Percentiles rank a stretch among this genome's conserved stretches.
Conservation (phyloP, 495 filamentous ascomycete genomes). For the Lentithecium fluviatile region DNA sequence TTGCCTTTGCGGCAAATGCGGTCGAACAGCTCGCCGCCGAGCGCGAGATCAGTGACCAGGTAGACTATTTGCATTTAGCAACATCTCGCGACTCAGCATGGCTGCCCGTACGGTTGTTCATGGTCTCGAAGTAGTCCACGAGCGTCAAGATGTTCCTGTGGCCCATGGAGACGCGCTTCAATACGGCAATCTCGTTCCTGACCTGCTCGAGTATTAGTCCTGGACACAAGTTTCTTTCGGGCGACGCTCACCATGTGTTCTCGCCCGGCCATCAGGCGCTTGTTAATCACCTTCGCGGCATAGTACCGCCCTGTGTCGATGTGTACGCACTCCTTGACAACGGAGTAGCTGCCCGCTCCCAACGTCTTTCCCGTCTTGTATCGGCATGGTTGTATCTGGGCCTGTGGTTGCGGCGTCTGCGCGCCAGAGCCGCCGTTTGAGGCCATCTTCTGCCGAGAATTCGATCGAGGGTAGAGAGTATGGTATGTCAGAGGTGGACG, state of each 20-base stretch:
- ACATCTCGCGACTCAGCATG: neutral
- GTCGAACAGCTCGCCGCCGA: constrained; percentile 96
- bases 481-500: neutral
- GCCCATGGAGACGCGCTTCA: constrained; percentile 95
- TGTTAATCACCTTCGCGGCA: constrained; percentile 99
- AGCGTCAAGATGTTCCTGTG: constrained; percentile 97
- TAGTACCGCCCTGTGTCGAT: constrained; percentile 98
- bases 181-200: constrained; percentile 94
- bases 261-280: constrained; percentile 92
- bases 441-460: constrained; percentile 18
- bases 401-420: constrained; percentile 41
- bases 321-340: constrained; percentile 99
- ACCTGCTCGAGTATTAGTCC: constrained; percentile 55
- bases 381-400: constrained; percentile 73
- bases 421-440: constrained; percentile 25
- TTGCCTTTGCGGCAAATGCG: constrained; percentile 97
- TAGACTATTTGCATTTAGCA: constrained; percentile 61
- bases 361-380: constrained; percentile 99
- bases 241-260: constrained; percentile 82
- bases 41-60: constrained; percentile 92
- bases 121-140: constrained; percentile 98
- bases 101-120: constrained; percentile 75
- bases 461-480: neutral
- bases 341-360: constrained; percentile 93
- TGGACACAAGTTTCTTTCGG: neutral